Conservation (phyloP, 139 green algal genomes). For the Tetradesmus lagerheimii region DNA sequence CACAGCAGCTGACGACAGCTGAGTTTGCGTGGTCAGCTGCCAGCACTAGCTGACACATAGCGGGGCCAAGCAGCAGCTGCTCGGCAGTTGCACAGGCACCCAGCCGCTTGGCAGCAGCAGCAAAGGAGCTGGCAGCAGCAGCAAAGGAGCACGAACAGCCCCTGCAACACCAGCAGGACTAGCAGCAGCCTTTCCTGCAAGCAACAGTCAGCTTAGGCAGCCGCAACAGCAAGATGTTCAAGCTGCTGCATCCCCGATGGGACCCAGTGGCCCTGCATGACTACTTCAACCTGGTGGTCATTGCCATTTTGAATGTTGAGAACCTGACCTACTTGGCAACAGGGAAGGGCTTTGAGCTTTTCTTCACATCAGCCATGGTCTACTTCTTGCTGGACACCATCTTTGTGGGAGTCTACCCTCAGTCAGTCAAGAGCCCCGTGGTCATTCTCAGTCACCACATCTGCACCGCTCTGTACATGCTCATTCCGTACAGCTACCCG, state of each 20-base stretch:
- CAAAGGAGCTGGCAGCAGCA: slow-evolving; percentile 4
- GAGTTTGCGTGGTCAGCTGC: background rate
- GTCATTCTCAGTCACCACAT: slow-evolving; percentile 71
- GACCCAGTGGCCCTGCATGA: slow-evolving; percentile 47
- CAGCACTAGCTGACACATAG: background rate
- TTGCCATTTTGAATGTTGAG: slow-evolving; percentile 41
- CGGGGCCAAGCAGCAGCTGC: background rate
- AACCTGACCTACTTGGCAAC: slow-evolving; percentile 39
- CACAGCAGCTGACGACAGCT: background rate
- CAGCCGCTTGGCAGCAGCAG: slow-evolving; percentile 1
- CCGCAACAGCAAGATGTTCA: slow-evolving; percentile 14
- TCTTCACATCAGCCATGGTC: slow-evolving; percentile 56
- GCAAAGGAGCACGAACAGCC: background rate
- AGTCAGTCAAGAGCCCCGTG: slow-evolving; percentile 64
- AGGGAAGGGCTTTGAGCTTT: slow-evolving; percentile 48
- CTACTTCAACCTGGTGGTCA: slow-evolving; percentile 47
- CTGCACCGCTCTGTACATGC: slow-evolving; percentile 56
- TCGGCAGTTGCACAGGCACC: background rate
- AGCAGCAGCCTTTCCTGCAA: background rate
- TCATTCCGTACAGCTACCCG: slow-evolving; percentile 71
- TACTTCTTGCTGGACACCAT: slow-evolving; percentile 61
- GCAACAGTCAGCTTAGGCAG: background rate
- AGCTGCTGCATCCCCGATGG: slow-evolving; percentile 43
- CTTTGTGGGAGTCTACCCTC: slow-evolving; percentile 53
- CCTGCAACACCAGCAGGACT: background rate